Base-by-base conservation (phyloP, 2,329 filamentous ascomycete species). In the Phialophora chinensis region DNA sequence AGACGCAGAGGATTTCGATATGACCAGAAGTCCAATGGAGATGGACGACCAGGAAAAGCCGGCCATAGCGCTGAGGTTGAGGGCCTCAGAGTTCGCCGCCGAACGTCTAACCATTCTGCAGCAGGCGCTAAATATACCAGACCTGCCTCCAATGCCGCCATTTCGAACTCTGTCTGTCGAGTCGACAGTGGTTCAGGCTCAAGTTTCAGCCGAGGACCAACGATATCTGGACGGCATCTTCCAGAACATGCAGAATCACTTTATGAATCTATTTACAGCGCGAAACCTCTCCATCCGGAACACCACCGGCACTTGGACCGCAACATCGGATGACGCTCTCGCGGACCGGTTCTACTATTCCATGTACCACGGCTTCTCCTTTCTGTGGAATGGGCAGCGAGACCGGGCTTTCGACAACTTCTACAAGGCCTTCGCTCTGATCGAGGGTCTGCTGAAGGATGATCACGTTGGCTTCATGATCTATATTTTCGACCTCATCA, bases 361-460 rank as follows among this genome's bases (percentile, higher is more conserved):
- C 47, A 72, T 73, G 70, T 73, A 72, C 62, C 71, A 73, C 42
- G 71, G 71, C 8, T 73, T 71, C 50, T 71, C 67, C 14, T 72
- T 69, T 58, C 58, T 73, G 4, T 73, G 70, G 70, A 72, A 71
- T 47, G 69, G 66, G 4, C 70, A 72, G 62, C 66, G 65, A 38
- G 67, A 71, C n/a, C 66, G 63, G 14, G 71, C 71, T 7, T 72
- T 70, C 60, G 69, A 73, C 49, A 65, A 70, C 27, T 73, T 73
- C 56, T 66, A 70, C 56, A 69, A 69, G 33, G 71, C 67, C 5
- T 72, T 69, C 50, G 65, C 67, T 12, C 60, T 73, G 35, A 66
- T 73, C 54, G 67, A 70, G 56, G 67, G 69, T n/a, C 58, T 73
- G 6, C 52, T 73, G 1, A 71, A 70, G 47, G 70, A 72, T 27